Percentiles rank a stretch among this genome's conserved stretches.
These are phyloP conservation scores for Carpinus viminea DNA, from an alignment of 306 rosid species.

Conservation along the genomic window DNA sequence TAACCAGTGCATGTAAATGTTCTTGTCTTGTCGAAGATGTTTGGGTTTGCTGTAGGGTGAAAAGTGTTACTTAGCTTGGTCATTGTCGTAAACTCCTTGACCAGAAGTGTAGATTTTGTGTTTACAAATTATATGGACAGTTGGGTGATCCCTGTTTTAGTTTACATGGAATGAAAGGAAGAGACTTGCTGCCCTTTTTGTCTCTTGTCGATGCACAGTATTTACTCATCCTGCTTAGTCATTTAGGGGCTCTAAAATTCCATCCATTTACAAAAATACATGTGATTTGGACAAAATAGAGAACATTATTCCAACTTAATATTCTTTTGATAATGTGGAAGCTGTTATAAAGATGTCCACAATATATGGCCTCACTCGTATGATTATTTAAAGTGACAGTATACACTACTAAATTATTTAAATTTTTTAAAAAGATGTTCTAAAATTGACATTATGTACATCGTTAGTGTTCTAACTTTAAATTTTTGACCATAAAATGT, in stretches of 20 bases:
- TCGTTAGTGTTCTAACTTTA: too few relatives aligned
- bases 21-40: not conserved
- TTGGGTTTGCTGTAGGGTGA: not conserved
- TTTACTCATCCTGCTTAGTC: not conserved
- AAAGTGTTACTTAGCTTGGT: slow-evolving; percentile 12
- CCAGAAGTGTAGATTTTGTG: slow-evolving; percentile 21
- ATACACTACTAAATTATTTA: too few relatives aligned
- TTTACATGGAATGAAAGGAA: slow-evolving; percentile 10
- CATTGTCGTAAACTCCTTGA: slow-evolving; percentile 9
- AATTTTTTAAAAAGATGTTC: too few relatives aligned
- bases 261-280: too few relatives aligned
- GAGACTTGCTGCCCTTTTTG: not conserved
- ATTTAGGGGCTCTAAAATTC: not conserved
- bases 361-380: too few relatives aligned
- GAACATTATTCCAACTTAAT: too few relatives aligned
- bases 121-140: slow-evolving; percentile 1
- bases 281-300: too few relatives aligned
- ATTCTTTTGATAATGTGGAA: too few relatives aligned
- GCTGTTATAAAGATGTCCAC: too few relatives aligned
- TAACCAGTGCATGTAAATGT: slow-evolving; percentile 22
- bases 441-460: too few relatives aligned
- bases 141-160: slow-evolving; percentile 9
- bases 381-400: too few relatives aligned
- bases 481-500: too few relatives aligned
- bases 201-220: not conserved